phyloP scores from a whole-genome alignment of 106 monocot species.

The Dioscorea alata region DNA sequence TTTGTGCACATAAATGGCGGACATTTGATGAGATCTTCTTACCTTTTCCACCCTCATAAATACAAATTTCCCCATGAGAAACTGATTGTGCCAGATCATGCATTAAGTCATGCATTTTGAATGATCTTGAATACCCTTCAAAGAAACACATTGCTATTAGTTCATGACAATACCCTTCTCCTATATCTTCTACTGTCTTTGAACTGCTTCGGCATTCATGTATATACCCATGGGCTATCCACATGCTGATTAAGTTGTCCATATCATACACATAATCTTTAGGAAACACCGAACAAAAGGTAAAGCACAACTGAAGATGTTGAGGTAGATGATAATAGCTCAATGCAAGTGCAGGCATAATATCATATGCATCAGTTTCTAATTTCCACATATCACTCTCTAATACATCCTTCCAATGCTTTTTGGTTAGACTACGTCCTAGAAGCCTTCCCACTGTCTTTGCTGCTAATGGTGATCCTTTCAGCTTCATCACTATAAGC shows the following conservation, averaged over 20 bases:
- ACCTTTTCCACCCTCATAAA: no score
- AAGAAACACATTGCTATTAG: conserved; percentile 14
- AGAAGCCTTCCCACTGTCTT: conserved; percentile 24
- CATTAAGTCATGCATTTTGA: conserved; percentile 18
- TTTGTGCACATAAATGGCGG: no score
- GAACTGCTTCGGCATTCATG: not conserved
- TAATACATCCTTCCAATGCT: conserved; percentile 20
- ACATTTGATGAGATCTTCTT: no score
- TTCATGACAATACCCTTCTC: conserved; percentile 15
- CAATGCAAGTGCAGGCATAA: conserved; percentile 18
- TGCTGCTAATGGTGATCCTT: conserved; percentile 30
- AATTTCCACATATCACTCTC: conserved; percentile 4
- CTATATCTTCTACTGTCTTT: conserved; percentile 17
- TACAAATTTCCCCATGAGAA: no score
- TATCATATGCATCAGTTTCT: not conserved
- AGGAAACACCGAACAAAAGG: no score
- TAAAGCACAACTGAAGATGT: no score
- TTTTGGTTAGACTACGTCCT: not conserved
- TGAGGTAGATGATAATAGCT: conserved; percentile 17
- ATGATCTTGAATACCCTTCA: not conserved
- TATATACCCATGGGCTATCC: no score
- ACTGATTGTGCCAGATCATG: conserved; percentile 28
- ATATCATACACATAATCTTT: no score
- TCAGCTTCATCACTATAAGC: conserved; percentile 16
- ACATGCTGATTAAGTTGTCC: no score